These are phyloP conservation scores for Thermoascus crustaceus DNA, from an alignment of 2,329 filamentous ascomycete genomes.

Conservation along the genomic window DNA sequence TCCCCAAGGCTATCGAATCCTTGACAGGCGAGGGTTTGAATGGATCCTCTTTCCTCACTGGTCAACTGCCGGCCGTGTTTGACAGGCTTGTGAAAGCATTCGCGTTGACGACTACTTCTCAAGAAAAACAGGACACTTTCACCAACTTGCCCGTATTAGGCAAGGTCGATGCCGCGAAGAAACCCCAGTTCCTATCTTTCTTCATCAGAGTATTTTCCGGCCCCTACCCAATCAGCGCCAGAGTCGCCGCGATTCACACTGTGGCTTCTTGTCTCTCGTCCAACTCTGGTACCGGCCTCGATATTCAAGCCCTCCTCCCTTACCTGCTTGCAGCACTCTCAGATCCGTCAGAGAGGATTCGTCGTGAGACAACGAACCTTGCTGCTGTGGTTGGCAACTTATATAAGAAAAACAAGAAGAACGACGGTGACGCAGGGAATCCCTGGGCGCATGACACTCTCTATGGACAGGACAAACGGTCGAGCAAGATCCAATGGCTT, in stretches of 20 bases:
- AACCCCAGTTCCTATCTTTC: slow-evolving; percentile 65
- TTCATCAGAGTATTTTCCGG: slow-evolving; percentile 68
- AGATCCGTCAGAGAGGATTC: slow-evolving; percentile 68
- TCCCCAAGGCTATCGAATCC: slow-evolving; percentile 25
- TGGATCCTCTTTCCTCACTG: slow-evolving; percentile 31
- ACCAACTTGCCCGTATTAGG: slow-evolving; percentile 29
- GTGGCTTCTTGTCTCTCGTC: slow-evolving; percentile 50
- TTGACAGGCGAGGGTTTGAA: slow-evolving; percentile 21
- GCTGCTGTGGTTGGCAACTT: slow-evolving; percentile 48
- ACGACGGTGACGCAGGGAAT: slow-evolving; percentile 24
- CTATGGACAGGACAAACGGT: slow-evolving; percentile 51
- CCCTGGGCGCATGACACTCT: slow-evolving; percentile 56
- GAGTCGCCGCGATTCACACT: slow-evolving; percentile 60
- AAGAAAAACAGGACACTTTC: slow-evolving; percentile 26
- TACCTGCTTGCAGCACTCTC: slow-evolving; percentile 68
- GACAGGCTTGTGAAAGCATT: slow-evolving; percentile 32
- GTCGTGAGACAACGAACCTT: slow-evolving; percentile 64
- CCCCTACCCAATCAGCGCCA: slow-evolving; percentile 59
- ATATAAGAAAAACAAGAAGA: slow-evolving; percentile 42
- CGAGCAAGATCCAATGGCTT: slow-evolving; percentile 49
- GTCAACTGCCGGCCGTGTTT: slow-evolving; percentile 26
- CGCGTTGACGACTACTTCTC: slow-evolving; percentile 22
- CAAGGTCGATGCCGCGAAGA: slow-evolving; percentile 42
- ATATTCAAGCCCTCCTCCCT: slow-evolving; percentile 75
- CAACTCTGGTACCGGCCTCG: slow-evolving; percentile 42